These are phyloP conservation scores for Sarcocystis neurona DNA, from an alignment of 169 alveolate genomes.

Conservation along the genomic window DNA sequence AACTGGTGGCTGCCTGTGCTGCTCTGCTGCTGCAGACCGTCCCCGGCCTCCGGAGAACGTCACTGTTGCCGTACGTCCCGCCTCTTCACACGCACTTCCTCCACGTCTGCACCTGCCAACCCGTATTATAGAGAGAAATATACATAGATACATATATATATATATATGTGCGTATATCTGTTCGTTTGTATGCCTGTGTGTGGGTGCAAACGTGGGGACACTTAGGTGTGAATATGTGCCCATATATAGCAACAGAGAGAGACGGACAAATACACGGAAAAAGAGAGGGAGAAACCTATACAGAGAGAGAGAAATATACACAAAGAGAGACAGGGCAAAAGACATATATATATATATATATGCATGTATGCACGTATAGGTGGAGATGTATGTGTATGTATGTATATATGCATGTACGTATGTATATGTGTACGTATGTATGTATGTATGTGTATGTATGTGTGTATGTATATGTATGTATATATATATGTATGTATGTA, in stretches of 20 bases:
- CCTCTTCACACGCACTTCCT: neutral
- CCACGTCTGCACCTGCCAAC: neutral
- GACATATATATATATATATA: no score
- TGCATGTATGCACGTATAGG: no score
- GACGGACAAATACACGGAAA: no score
- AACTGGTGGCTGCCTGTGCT: neutral
- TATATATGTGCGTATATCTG: no score
- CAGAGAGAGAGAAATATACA: no score
- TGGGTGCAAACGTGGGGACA: no score
- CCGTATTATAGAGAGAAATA: neutral
- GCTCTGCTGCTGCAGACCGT: neutral
- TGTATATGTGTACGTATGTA: neutral
- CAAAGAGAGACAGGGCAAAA: no score
- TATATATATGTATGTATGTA: neutral
- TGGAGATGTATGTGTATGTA: neutral
- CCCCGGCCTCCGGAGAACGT: constrained; percentile 1
- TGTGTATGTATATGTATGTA: neutral
- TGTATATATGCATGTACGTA: neutral
- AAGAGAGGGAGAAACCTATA: no score
- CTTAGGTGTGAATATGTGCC: no score
- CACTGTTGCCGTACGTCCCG: neutral
- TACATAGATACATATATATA: neutral
- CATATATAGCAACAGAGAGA: no score
- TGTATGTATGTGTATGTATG: neutral
- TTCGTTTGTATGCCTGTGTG: neutral